Percentiles rank a stretch among this genome's conserved stretches.
Evolutionary conservation across 495 filamentous ascomycete genomes (phyloP).

Genomic region (Aspergillus conjunctus): DNA sequence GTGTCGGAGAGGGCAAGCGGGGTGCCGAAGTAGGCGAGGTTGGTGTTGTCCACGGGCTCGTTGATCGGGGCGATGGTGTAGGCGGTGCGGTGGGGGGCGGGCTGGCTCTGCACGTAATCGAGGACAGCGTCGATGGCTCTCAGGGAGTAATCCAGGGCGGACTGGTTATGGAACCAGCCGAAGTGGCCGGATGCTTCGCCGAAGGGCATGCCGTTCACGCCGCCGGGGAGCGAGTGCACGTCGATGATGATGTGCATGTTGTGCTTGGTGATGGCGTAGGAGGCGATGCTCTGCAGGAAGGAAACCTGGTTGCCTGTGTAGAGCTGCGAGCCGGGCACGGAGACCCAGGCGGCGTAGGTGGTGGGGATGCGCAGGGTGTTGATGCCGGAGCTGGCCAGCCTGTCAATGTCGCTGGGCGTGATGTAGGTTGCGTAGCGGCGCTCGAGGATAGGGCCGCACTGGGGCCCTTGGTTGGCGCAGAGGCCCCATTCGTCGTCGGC

Average conservation of each 20-base stretch:
- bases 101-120: slow-evolving; percentile 29
- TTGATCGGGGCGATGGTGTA: slow-evolving; percentile 35
- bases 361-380: slow-evolving; percentile 37
- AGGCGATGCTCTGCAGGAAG: slow-evolving; percentile 30
- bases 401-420: slow-evolving; percentile 33
- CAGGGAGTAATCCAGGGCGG: slow-evolving; percentile 32
- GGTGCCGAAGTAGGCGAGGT: slow-evolving; percentile 33
- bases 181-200: slow-evolving; percentile 34
- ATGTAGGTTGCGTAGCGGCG: slow-evolving; percentile 36
- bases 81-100: slow-evolving; percentile 27
- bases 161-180: slow-evolving; percentile 35
- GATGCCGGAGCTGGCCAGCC: slow-evolving; percentile 27
- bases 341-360: slow-evolving; percentile 31
- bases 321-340: slow-evolving; percentile 33
- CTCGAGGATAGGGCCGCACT: slow-evolving; percentile 30
- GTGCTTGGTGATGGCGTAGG: slow-evolving; percentile 32
- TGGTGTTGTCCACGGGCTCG: slow-evolving; percentile 19
- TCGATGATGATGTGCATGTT: slow-evolving; percentile 38
- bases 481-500: slow-evolving; percentile 37
- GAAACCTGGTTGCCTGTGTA: slow-evolving; percentile 34
- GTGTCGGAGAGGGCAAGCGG: slow-evolving; percentile 30
- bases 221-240: slow-evolving; percentile 37
- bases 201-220: slow-evolving; percentile 33
- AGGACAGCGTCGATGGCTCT: slow-evolving; percentile 31
- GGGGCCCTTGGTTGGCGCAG: slow-evolving; percentile 30